A percentile compares a stretch with the other conserved stretches of the same genome.
phyloP scores from a whole-genome alignment of 2,329 filamentous ascomycete genomes.

The Penicillium sp. region DNA sequence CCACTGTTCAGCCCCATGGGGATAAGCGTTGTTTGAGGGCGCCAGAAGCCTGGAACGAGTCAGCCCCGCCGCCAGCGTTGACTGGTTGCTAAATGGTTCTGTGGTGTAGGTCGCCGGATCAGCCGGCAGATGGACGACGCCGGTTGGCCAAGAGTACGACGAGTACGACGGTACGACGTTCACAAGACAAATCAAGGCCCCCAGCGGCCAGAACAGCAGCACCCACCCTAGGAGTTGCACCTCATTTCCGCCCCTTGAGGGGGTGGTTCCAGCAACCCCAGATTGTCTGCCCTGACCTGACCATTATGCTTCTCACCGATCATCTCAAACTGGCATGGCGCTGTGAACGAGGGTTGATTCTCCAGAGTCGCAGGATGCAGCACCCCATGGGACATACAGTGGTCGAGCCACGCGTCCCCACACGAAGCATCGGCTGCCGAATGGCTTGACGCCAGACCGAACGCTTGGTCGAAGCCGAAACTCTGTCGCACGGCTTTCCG shows the following conservation, averaged over 20 bases:
- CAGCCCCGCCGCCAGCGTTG: neutral
- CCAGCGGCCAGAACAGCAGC: neutral
- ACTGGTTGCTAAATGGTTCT: neutral
- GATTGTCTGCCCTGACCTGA: slow-evolving; percentile 13
- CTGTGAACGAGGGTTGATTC: neutral
- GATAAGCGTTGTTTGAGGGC: neutral
- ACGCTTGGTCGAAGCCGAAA: slow-evolving; percentile 1
- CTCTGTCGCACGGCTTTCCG: neutral
- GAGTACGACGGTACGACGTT: slow-evolving; percentile 1
- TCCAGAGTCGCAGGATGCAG: neutral
- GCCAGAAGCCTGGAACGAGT: neutral
- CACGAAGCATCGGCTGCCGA: slow-evolving; percentile 13
- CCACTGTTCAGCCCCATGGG: neutral
- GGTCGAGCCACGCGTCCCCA: slow-evolving; percentile 16
- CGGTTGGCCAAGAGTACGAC: neutral
- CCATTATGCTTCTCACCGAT: slow-evolving; percentile 12
- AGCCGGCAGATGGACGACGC: neutral
- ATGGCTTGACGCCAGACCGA: slow-evolving; percentile 2
- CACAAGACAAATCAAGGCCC: neutral
- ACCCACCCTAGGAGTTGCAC: neutral
- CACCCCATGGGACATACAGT: slow-evolving; percentile 8
- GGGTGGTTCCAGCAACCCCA: slow-evolving; percentile 4
- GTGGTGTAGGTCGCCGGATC: neutral
- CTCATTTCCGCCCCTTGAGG: neutral
- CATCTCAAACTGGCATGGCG: slow-evolving; percentile 18